These are phyloP conservation scores for Fremontodendron californicum DNA, from an alignment of 345 rosid species.

Conservation along the genomic window DNA sequence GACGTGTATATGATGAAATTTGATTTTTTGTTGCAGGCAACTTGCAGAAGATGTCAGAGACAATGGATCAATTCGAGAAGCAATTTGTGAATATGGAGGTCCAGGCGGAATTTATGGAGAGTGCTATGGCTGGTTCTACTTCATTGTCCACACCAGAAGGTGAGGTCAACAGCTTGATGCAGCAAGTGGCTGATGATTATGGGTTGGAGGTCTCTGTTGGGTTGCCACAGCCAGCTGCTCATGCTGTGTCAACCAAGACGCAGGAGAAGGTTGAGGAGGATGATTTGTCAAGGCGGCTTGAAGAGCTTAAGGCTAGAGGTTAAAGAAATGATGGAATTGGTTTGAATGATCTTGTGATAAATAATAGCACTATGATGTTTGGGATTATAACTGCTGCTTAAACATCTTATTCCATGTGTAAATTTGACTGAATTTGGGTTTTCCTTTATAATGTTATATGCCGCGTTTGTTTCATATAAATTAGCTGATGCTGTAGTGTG, in stretches of 20 bases:
- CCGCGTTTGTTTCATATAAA: not conserved
- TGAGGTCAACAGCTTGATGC: slow-evolving; percentile 96
- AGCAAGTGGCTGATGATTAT: slow-evolving; percentile 93
- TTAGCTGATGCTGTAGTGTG: slow-evolving; percentile 11
- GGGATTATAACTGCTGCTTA: slow-evolving; percentile 2
- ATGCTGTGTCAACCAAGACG: slow-evolving; percentile 65
- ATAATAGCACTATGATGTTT: slow-evolving; percentile 4
- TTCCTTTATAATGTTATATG: not conserved
- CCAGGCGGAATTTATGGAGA: slow-evolving; percentile 98
- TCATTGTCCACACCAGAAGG: slow-evolving; percentile 95
- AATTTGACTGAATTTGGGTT: slow-evolving; percentile 18
- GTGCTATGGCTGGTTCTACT: slow-evolving; percentile 96
- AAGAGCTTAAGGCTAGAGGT: slow-evolving; percentile 89
- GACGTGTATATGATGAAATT: not conserved
- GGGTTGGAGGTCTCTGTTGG: slow-evolving; percentile 97
- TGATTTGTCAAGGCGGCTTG: slow-evolving; percentile 89
- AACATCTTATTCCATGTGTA: slow-evolving; percentile 18
- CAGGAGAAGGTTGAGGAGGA: slow-evolving; percentile 93
- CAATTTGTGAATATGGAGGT: slow-evolving; percentile 99
- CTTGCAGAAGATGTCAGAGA: slow-evolving; percentile 98
- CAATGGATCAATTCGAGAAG: slow-evolving; percentile 96
- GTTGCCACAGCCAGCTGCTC: slow-evolving; percentile 92
- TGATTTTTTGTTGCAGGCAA: slow-evolving; percentile 50
- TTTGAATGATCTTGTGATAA: not conserved
- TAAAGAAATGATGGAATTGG: slow-evolving; percentile 17